Evolutionary conservation across 2,329 filamentous ascomycete species (phyloP), one percentile per base, ranked within the genome.

Genomic region (Trichoderma afroharzianum): DNA sequence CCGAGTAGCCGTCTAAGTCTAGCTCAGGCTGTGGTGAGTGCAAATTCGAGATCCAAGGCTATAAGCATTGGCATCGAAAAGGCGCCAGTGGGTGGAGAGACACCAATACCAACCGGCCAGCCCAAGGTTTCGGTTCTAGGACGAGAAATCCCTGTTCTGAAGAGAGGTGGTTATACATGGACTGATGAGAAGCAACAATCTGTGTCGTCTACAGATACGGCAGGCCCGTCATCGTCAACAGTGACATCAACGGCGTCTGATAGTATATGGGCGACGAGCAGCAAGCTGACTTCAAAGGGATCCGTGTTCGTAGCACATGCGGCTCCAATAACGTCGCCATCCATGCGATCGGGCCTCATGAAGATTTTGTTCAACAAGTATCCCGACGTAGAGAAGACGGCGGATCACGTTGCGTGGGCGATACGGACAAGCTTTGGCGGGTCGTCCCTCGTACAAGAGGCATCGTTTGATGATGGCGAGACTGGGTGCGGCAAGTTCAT

Each of bases 1-100:
- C 85, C 91, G 3, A 96, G 93, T n/a, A 95, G 93, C 78, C 86
- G 93, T 61, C 83, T 97, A 24, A 97, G 93, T 78, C 83, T 97
- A 24, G 93, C 91, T 0, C 94, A 97, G 80, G 93, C 93, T 0
- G 90, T 96, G 1, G 92, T 97, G 18, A 95, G 93, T 78, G 90
- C 90, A 32, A 96, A 95, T 78, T 94, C 92, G 72, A 88, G 90
- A 74, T 89, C 88, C 43, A 95, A 95, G 81, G 94, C 94, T 11
- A 86, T 91, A 32, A 92, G 88, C 73, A 82, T 97, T 33, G 94
- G 94, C 0, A 83, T 97, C 24, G 89, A 92, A 73, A 88, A 85
- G 64, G 88, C 88, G 0, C 84, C 86, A 8, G 86, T 86, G 47
- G 91, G 90, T 0, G 91, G 93, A 59, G 88, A 93, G 50, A 88